These are phyloP conservation scores for Leersia perrieri DNA, from an alignment of 176 grass and related monocot species.

Conservation along the genomic window DNA sequence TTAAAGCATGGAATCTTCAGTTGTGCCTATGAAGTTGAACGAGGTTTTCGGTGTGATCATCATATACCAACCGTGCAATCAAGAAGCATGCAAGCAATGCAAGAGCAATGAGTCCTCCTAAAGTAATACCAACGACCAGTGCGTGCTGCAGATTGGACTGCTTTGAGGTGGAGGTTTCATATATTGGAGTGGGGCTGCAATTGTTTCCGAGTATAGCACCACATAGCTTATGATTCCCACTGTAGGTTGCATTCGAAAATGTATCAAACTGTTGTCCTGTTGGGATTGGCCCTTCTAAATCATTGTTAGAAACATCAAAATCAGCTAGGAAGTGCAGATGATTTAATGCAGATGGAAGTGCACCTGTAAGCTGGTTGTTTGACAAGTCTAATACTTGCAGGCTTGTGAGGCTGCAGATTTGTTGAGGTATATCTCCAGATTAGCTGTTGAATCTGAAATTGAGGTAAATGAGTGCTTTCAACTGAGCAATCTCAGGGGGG, in stretches of 20 bases:
- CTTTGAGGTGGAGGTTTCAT: not conserved
- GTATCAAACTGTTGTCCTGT: conserved; percentile 51
- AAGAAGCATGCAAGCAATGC: conserved; percentile 26
- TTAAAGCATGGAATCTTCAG: not conserved
- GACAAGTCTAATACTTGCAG: conserved; percentile 56
- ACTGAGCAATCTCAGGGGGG: conserved; percentile 46
- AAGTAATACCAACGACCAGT: not conserved
- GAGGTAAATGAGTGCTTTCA: conserved; percentile 48
- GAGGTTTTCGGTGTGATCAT: conserved; percentile 35
- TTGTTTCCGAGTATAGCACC: conserved; percentile 34
- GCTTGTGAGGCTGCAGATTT: conserved; percentile 54
- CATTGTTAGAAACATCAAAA: conserved; percentile 67
- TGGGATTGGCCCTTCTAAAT: conserved; percentile 58
- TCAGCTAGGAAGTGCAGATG: conserved; percentile 51
- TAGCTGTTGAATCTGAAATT: conserved; percentile 56
- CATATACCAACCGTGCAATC: conserved; percentile 30
- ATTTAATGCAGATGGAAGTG: conserved; percentile 43
- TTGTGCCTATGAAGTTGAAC: not conserved
- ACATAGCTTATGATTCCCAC: conserved; percentile 58
- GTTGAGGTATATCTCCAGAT: conserved; percentile 48
- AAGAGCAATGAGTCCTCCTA: not conserved
- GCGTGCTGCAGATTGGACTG: not conserved
- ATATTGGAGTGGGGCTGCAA: too few species aligned
- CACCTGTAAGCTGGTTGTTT: conserved; percentile 54
- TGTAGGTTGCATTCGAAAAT: conserved; percentile 54